Evolutionary conservation across 148 eudicot species (phyloP).

Genomic region (Chenopodium suecicum): DNA sequence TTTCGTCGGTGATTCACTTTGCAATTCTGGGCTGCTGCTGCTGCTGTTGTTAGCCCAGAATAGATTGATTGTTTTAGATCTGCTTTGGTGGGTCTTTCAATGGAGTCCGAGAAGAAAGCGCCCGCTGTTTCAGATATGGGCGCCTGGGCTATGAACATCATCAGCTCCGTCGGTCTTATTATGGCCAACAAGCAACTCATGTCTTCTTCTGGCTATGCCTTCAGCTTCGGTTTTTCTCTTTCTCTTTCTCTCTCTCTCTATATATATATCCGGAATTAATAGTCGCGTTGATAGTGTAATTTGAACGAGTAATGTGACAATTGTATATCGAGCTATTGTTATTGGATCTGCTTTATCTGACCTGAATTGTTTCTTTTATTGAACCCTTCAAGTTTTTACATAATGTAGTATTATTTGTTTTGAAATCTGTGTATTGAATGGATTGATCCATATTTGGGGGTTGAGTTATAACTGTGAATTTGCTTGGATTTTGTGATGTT

Average conservation of each 20-base stretch:
- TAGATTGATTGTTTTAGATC: too few relatives aligned
- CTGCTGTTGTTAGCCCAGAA: background rate
- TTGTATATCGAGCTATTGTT: too few relatives aligned
- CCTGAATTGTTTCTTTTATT: too few relatives aligned
- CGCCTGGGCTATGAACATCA: constrained; percentile 76
- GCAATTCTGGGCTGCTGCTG: too few relatives aligned
- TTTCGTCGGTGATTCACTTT: background rate
- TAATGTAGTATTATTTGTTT: too few relatives aligned
- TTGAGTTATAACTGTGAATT: too few relatives aligned
- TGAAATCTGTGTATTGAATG: background rate
- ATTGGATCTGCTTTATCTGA: background rate
- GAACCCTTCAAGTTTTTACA: too few relatives aligned
- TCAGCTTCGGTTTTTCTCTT: constrained; percentile 48
- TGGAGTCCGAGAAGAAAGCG: constrained; percentile 64
- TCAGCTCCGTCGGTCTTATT: constrained; percentile 72
- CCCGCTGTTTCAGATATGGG: constrained; percentile 59
- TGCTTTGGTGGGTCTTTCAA: background rate
- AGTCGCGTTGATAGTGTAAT: background rate
- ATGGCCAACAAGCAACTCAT: constrained; percentile 84
- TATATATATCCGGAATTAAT: background rate
- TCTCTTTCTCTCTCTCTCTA: background rate
- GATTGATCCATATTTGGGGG: background rate
- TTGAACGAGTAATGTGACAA: background rate
- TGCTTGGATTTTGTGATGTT: background rate
- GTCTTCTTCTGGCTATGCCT: constrained; percentile 59